Evolutionary conservation across 176 grass and related monocot species (phyloP).

Genomic region (Rhynchospora pubera): DNA sequence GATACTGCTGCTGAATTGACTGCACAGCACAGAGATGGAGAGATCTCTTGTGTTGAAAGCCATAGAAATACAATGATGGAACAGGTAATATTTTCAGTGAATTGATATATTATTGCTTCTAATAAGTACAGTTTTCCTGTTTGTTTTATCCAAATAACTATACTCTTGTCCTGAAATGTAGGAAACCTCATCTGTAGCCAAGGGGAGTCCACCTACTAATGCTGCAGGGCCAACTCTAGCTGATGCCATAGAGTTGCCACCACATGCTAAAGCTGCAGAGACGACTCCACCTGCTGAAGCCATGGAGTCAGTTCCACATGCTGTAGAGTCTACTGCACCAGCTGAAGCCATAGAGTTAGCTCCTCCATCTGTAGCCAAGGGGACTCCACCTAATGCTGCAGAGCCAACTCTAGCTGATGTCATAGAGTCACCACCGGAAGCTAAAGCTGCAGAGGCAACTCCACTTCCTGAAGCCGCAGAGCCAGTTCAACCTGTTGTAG

Average conservation of each 20-base stretch:
- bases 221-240: neutral
- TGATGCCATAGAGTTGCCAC: neutral
- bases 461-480: neutral
- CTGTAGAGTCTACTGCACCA: neutral
- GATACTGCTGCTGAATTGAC: neutral
- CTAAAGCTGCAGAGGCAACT: neutral
- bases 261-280: neutral
- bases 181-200: neutral
- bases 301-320: neutral
- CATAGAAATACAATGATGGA: conserved; percentile 3
- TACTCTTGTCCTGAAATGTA: neutral
- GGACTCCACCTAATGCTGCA: neutral
- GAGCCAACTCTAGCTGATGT: neutral
- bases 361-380: neutral
- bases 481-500: neutral
- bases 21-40: neutral
- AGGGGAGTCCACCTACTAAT: no score
- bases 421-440: neutral
- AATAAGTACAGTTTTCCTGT: neutral
- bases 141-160: neutral
- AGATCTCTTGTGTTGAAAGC: conserved; percentile 4
- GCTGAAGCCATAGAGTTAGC: neutral
- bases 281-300: neutral
- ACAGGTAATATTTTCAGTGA: neutral
- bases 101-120: neutral